Percentiles rank a stretch among this genome's conserved stretches.
Evolutionary conservation across 108 stramenopile genomes (phyloP).

Genomic region (Mediolabrus comicus): DNA sequence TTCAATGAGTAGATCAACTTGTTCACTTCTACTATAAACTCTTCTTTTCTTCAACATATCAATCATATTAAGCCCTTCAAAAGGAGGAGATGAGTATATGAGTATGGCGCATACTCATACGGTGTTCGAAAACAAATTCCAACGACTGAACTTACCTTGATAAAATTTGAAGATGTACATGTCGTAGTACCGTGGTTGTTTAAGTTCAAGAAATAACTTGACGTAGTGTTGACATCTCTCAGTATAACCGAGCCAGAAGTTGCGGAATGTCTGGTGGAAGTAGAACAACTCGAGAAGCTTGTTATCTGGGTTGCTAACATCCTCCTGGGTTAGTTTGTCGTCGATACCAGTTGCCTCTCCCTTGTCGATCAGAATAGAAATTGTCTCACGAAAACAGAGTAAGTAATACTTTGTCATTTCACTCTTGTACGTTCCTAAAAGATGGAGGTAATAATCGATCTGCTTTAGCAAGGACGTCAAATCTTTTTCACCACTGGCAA

Average conservation of each 20-base stretch:
- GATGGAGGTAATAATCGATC: slow-evolving; percentile 24
- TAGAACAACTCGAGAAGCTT: neutral
- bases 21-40: neutral
- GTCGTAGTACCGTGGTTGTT: too few species aligned
- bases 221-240: slow-evolving; percentile 5
- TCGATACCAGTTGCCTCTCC: neutral
- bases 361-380: slow-evolving; percentile 17
- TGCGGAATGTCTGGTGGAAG: slow-evolving; percentile 6
- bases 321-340: neutral
- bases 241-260: slow-evolving; percentile 13
- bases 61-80: neutral
- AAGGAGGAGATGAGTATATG: neutral
- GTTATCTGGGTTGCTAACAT: neutral
- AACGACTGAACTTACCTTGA: neutral
- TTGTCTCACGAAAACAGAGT: slow-evolving; percentile 14
- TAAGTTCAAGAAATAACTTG: neutral
- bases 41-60: neutral
- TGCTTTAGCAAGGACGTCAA: slow-evolving; percentile 11
- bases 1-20: neutral
- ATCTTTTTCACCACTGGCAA: slow-evolving; percentile 19
- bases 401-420: neutral
- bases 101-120: neutral
- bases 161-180: neutral
- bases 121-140: neutral
- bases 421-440: neutral